Percentiles rank a stretch among this genome's conserved stretches.
These are phyloP conservation scores for Athelia psychrophila DNA, from an alignment of 1,284 basidiomycete species.

Conservation along the genomic window DNA sequence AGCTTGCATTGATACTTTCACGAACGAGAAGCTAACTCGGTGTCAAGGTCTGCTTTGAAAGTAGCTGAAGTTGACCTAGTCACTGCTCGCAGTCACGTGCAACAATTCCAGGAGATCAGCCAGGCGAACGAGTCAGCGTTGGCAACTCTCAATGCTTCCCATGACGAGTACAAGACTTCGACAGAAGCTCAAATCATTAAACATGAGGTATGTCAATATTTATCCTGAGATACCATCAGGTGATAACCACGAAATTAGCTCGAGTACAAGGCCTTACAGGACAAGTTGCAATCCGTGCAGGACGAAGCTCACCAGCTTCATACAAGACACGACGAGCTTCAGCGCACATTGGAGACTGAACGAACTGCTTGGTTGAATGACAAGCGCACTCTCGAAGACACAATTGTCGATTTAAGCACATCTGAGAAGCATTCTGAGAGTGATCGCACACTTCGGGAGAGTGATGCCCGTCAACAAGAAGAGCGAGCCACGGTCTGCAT, in stretches of 20 bases:
- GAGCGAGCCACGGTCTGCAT: conserved; percentile 63
- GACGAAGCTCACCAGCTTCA: conserved; percentile 54
- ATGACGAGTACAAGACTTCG: conserved; percentile 75
- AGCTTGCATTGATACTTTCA: conserved; percentile 10
- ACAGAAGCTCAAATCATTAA: conserved; percentile 64
- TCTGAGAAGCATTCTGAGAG: conserved; percentile 65
- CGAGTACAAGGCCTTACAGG: conserved; percentile 63
- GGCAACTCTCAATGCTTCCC: conserved; percentile 63
- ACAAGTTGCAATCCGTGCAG: conserved; percentile 54
- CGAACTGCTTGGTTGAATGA: conserved; percentile 70
- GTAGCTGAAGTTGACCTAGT: conserved; percentile 73
- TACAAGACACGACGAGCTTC: conserved; percentile 53
- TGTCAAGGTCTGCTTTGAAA: conserved; percentile 64
- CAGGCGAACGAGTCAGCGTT: conserved; percentile 80
- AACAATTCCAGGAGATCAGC: conserved; percentile 84
- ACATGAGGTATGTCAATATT: conserved; percentile 52
- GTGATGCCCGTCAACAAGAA: conserved; percentile 62
- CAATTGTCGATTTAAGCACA: conserved; percentile 71
- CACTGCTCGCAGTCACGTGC: conserved; percentile 67
- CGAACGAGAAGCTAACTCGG: conserved; percentile 1
- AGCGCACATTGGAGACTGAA: conserved; percentile 64
- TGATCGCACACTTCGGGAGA: conserved; percentile 61
- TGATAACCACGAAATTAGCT: conserved; percentile 41
- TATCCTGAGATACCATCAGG: background rate
- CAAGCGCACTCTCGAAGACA: conserved; percentile 76